Percentiles rank a stretch among this genome's conserved stretches.
These are phyloP conservation scores for Russula griseocarnosa DNA, from an alignment of 768 basidiomycete genomes.

Conservation along the genomic window DNA sequence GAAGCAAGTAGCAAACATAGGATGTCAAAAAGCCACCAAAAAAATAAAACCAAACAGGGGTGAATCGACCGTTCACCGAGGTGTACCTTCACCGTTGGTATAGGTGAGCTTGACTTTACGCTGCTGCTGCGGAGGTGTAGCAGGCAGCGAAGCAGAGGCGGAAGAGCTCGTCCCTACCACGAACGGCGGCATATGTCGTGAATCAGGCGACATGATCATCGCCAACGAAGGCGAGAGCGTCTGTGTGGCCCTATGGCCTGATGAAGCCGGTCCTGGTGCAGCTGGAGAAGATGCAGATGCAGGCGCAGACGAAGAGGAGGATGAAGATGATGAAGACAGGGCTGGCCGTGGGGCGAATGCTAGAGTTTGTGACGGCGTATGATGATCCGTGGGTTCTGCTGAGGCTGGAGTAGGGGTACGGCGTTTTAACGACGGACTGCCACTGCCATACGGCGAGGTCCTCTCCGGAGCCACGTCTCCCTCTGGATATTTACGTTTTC, in stretches of 20 bases:
- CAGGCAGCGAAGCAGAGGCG: slow-evolving; percentile 5
- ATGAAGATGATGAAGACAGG: slow-evolving; percentile 5
- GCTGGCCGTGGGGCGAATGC: not conserved
- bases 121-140: slow-evolving; percentile 28
- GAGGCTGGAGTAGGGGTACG: slow-evolving; percentile 27
- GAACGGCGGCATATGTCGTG: slow-evolving; percentile 29
- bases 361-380: not conserved
- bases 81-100: slow-evolving; percentile 22
- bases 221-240: slow-evolving; percentile 58
- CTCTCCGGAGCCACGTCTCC: slow-evolving; percentile 21
- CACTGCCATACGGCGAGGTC: slow-evolving; percentile 21
- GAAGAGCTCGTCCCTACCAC: slow-evolving; percentile 22
- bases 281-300: not conserved
- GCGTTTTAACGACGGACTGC: slow-evolving; percentile 23
- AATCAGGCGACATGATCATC: slow-evolving; percentile 55
- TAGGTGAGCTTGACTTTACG: slow-evolving; percentile 28
- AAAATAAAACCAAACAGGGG: not conserved
- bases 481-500: slow-evolving; percentile 38
- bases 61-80: not conserved
- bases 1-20: not conserved
- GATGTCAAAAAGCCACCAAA: not conserved
- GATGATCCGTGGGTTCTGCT: slow-evolving; percentile 16
- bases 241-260: slow-evolving; percentile 40
- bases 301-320: slow-evolving; percentile 2
- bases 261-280: slow-evolving; percentile 27